A percentile compares a stretch with the other conserved stretches of the same genome.
Evolutionary conservation across 2,329 filamentous ascomycete species (phyloP).

Genomic region (Fusarium haematococcum): DNA sequence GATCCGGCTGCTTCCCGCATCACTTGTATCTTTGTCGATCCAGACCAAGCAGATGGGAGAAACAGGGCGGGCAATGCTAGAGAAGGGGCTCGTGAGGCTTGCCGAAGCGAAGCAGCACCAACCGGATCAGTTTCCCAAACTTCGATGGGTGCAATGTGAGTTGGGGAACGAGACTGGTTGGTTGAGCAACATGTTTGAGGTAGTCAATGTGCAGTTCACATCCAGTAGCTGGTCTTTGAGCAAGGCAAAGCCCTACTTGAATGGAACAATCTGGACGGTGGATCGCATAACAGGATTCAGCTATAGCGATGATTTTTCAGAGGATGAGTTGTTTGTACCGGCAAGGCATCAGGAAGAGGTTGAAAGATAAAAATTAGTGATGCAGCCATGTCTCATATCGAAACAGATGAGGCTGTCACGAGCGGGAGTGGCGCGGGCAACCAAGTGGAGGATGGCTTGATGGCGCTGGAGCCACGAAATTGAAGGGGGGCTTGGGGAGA

Average conservation of each 20-base stretch:
- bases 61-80: neutral
- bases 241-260: neutral
- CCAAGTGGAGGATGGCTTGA: constrained; percentile 9
- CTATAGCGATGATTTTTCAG: neutral
- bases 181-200: neutral
- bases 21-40: constrained; percentile 3
- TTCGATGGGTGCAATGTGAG: neutral
- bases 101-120: neutral
- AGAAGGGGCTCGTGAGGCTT: constrained; percentile 8
- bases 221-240: neutral
- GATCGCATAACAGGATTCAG: neutral
- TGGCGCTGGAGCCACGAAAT: constrained; percentile 23
- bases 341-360: neutral
- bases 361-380: neutral
- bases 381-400: constrained; percentile 16
- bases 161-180: neutral
- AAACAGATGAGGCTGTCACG: constrained; percentile 6
- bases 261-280: neutral
- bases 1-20: constrained; percentile 2
- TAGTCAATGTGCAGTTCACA: neutral
- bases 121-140: neutral
- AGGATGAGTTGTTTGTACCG: neutral
- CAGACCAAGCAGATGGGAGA: neutral
- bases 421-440: constrained; percentile 31
- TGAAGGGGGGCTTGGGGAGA: neutral